Evolutionary conservation across 768 basidiomycete species (phyloP), one percentile per base, ranked within the genome.

Genomic region (Boletus sp.): DNA sequence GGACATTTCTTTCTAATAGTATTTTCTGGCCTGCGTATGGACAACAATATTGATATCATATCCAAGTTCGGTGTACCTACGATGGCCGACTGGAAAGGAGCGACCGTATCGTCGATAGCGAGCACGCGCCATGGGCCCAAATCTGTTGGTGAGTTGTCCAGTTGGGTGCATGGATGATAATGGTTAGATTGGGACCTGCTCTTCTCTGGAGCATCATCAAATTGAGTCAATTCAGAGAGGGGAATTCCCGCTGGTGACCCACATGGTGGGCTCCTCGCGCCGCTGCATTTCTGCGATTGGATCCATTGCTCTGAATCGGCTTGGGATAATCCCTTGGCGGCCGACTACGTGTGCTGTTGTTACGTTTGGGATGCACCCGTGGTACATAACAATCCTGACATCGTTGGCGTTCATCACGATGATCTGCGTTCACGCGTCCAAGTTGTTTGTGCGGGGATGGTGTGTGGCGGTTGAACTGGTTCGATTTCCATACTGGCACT

Each of bases 401-500:
- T 34, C 14, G 21, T 23, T 33, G 4, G 17, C 6, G 7, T 5
- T 25, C 47, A 4, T 13, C 23, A 14, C 23, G 32, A 27, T 34
- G 39, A 54, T 54, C 35, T 54, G n/a, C 53, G 7, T 27, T 21
- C 30, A 39, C n/a, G 10, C 38, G 15, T 39, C 38, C 5, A 19
- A 11, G n/a, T 6, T 13, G 38, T 39, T 39, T 11, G 8, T n/a
- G 42, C 43, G 29, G n/a, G 11, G 29, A 7, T 7, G 30, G 43
- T 9, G 34, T 23, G 33, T 42, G 49, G 45, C 45, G n/a, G 44
- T 33, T 27, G 57, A 64, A 23, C 65, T 19, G 44, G 65, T 51
- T 64, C 62, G 44, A 11, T 51, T 61, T 38, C 64, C 38, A 43
- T 25, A 53, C 7, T 25, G 1, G 5, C 13, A 34, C 33, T 7